These are phyloP conservation scores for Colletotrichum agaves DNA, from an alignment of 2,329 filamentous ascomycete genomes.

Conservation along the genomic window DNA sequence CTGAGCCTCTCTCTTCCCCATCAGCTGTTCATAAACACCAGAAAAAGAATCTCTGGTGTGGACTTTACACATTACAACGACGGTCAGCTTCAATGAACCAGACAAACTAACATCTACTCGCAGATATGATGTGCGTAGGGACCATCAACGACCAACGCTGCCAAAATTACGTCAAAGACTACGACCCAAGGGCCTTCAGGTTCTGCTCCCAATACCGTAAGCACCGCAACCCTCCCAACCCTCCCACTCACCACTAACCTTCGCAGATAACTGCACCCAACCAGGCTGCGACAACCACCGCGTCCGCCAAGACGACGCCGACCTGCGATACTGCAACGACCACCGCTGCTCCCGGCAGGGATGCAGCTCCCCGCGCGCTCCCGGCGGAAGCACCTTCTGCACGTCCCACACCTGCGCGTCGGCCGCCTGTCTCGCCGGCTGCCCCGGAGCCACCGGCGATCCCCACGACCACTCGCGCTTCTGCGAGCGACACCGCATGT, in stretches of 20 bases:
- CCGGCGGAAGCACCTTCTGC: slow-evolving; percentile 41
- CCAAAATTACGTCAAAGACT: slow-evolving; percentile 31
- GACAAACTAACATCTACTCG: not conserved
- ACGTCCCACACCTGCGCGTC: slow-evolving; percentile 44
- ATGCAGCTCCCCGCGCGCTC: slow-evolving; percentile 38
- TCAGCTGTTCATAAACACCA: no score
- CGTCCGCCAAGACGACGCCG: slow-evolving; percentile 36
- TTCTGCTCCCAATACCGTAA: slow-evolving; percentile 37
- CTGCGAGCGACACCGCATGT: slow-evolving; percentile 46
- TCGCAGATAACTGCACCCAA: slow-evolving; percentile 44
- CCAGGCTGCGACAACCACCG: slow-evolving; percentile 41
- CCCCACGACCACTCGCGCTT: slow-evolving; percentile 39
- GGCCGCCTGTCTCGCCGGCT: slow-evolving; percentile 41
- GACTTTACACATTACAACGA: not conserved
- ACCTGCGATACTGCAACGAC: slow-evolving; percentile 42
- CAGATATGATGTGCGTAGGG: slow-evolving; percentile 33
- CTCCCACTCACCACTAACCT: not conserved
- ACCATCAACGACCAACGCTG: slow-evolving; percentile 26
- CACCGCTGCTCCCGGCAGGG: slow-evolving; percentile 43
- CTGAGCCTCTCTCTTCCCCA: not conserved
- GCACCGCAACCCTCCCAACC: not conserved
- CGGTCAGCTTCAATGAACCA: not conserved
- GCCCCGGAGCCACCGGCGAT: slow-evolving; percentile 36
- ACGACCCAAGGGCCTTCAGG: slow-evolving; percentile 32
- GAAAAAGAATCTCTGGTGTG: no score